A percentile compares a stretch with the other conserved stretches of the same genome.
These are phyloP conservation scores for Populus ilicifolia DNA, from an alignment of 345 rosid species.

Conservation along the genomic window DNA sequence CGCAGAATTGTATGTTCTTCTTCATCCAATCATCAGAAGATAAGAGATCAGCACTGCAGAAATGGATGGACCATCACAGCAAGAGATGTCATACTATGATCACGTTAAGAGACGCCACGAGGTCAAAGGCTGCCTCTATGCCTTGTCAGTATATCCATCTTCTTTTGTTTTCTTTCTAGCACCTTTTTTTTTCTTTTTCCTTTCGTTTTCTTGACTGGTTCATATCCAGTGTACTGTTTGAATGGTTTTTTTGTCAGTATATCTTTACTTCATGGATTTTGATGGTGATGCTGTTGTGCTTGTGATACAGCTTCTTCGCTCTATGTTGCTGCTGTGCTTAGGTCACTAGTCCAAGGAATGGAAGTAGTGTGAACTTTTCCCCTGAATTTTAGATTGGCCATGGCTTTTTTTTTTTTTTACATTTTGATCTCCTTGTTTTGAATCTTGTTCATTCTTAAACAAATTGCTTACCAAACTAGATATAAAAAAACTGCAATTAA, in stretches of 20 bases:
- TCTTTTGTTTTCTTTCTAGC: not conserved
- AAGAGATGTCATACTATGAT: constrained; percentile 26
- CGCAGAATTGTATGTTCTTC: not conserved
- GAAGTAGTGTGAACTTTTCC: not conserved
- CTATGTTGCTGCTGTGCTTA: constrained; percentile 19
- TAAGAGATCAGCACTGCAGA: not conserved
- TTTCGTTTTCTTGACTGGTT: not conserved
- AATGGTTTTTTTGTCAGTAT: not conserved
- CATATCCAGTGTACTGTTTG: not conserved
- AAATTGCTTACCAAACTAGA: no score
- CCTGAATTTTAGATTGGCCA: no score
- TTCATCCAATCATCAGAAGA: not conserved
- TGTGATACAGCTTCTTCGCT: constrained; percentile 10
- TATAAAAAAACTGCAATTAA: no score
- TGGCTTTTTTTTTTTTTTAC: no score
- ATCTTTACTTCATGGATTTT: not conserved
- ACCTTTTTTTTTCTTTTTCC: not conserved
- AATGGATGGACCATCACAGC: constrained; percentile 28
- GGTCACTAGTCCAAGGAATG: not conserved
- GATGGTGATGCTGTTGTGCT: not conserved
- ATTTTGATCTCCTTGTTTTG: no score
- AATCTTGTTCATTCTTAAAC: no score
- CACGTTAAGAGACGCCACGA: constrained; percentile 27
- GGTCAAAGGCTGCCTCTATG: constrained; percentile 35
- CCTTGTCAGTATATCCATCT: constrained; percentile 20